phyloP scores from a whole-genome alignment of 139 green algal species.

The Micractinium sp. region DNA sequence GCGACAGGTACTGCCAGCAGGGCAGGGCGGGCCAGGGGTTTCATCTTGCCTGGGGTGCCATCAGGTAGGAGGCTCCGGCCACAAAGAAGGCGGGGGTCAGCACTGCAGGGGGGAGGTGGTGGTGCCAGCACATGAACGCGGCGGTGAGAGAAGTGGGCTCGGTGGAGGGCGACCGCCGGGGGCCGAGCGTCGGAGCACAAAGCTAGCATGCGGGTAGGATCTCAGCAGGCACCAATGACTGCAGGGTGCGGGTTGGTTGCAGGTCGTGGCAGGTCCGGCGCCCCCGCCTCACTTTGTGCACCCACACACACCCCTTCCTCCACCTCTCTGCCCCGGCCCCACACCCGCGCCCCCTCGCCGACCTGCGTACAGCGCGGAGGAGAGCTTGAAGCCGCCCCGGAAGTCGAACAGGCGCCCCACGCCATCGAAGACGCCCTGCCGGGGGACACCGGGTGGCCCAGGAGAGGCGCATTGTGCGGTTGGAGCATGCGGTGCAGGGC shows the following conservation, averaged over 20 bases:
- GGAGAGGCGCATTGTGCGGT: no score
- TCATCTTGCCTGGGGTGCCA: slow-evolving; percentile 27
- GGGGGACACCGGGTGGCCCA: no score
- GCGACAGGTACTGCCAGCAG: no score
- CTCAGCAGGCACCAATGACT: no score
- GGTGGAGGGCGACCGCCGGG: no score
- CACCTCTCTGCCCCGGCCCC: no score
- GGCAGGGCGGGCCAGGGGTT: background rate
- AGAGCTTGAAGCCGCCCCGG: slow-evolving; percentile 44
- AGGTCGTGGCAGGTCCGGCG: no score
- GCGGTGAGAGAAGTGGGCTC: background rate
- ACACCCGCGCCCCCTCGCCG: background rate
- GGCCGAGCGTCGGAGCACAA: background rate
- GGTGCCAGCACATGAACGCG: background rate
- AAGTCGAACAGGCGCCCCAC: slow-evolving; percentile 39
- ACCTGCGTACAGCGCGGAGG: slow-evolving; percentile 38
- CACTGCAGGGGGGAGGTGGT: background rate
- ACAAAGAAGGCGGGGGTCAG: slow-evolving; percentile 50
- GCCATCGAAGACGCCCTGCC: slow-evolving; percentile 22
- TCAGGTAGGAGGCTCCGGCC: slow-evolving; percentile 44
- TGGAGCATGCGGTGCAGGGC: no score
- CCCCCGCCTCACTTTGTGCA: no score
- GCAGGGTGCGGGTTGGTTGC: no score
- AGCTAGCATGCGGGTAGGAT: background rate
- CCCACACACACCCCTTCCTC: background rate